Conservation (phyloP, 768 basidiomycete genomes). For the Phallus indusiatus region DNA sequence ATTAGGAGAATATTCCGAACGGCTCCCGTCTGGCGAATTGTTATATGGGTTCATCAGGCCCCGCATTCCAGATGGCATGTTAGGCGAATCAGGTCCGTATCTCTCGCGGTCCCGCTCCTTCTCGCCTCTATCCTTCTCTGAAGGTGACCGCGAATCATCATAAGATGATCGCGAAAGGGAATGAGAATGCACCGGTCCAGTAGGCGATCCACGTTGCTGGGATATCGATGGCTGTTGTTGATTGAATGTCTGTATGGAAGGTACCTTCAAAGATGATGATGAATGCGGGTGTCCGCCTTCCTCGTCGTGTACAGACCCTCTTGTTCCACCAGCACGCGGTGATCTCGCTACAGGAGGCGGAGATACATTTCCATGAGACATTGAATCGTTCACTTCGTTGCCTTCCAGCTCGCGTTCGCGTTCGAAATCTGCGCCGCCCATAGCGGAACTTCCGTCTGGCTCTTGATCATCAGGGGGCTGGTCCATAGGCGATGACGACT, state of each 20-base stretch:
- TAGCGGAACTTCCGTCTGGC: not conserved
- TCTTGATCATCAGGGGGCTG: not conserved
- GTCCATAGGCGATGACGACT: not conserved
- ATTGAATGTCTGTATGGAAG: not conserved
- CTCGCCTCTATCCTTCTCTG: not conserved
- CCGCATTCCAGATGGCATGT: not conserved
- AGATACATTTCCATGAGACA: not conserved
- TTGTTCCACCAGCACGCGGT: not conserved
- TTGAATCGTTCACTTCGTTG: not conserved
- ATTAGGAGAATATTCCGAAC: not conserved
- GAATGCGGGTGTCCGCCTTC: not conserved
- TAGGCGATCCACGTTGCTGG: not conserved
- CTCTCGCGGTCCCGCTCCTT: not conserved
- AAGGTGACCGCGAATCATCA: conserved; percentile 32
- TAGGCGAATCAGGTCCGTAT: not conserved
- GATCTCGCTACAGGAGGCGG: not conserved
- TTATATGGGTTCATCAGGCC: conserved; percentile 1
- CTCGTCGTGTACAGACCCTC: not conserved
- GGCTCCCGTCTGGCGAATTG: not conserved
- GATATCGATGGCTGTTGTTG: not conserved
- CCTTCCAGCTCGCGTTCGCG: not conserved
- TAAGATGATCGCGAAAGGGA: conserved; percentile 20
- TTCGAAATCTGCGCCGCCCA: not conserved
- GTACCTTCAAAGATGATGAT: not conserved
- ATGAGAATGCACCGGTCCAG: not conserved